A percentile compares a stretch with the other conserved stretches of the same genome.
phyloP scores from a whole-genome alignment of 257 asterid species.

The Scutellaria barbata region DNA sequence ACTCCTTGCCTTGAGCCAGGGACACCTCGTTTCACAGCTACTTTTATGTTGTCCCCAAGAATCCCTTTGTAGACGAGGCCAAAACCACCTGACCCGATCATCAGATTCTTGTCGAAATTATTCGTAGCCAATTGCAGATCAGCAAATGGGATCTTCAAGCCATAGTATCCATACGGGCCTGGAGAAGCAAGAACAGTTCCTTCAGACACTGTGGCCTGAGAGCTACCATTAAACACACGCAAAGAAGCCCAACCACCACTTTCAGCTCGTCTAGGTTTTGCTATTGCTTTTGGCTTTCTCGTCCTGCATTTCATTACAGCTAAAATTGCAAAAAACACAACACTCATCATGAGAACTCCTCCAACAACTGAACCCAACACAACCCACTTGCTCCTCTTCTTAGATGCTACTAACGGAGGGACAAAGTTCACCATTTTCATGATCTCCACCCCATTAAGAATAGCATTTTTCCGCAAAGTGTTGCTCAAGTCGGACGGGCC shows the following conservation, averaged over 20 bases:
- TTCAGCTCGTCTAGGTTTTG: conserved; percentile 45
- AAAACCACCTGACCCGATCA: conserved; percentile 74
- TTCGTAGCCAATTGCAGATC: conserved; percentile 68
- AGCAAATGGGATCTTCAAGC: conserved; percentile 58
- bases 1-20: conserved; percentile 78
- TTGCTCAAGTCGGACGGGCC: conserved; percentile 75
- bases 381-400: conserved; percentile 48
- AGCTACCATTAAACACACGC: conserved; percentile 54
- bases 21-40: conserved; percentile 68
- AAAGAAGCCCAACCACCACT: conserved; percentile 70
- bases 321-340: conserved; percentile 39
- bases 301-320: conserved; percentile 40
- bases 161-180: conserved; percentile 58
- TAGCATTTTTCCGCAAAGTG: conserved; percentile 67
- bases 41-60: conserved; percentile 55
- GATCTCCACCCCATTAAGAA: conserved; percentile 82
- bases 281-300: conserved; percentile 36
- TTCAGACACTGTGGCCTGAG: conserved; percentile 53
- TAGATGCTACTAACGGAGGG: conserved; percentile 19
- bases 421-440: conserved; percentile 61
- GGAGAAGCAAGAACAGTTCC: conserved; percentile 53
- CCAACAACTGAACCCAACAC: conserved; percentile 51
- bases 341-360: conserved; percentile 41
- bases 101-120: conserved; percentile 59
- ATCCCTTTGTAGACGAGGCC: conserved; percentile 68